Base-by-base conservation (phyloP, 495 filamentous ascomycete species). In the Daldinia vernicosa region DNA sequence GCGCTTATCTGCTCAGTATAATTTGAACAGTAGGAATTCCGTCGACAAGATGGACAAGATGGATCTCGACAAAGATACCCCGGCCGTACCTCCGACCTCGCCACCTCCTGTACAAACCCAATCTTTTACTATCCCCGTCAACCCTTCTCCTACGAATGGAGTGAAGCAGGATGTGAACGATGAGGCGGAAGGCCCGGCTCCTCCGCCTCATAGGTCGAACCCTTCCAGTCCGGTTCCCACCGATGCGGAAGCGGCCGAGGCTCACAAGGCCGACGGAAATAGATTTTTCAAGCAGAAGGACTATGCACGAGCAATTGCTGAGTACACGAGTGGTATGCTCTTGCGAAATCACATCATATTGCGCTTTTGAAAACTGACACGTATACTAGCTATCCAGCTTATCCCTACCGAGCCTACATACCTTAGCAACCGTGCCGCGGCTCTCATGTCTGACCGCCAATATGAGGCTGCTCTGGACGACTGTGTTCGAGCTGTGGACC, bases 241-340 rank as follows among this genome's bases (percentile, higher is more conserved):
- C 14, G 81, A 85, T 61, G 80, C 85, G 19, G 85, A 91, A 47
- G 91, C 97, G 72, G 93, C 94, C 5, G 95, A 98, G 78, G 86
- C 86, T 19, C 96, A 90, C 86, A 99, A 99, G 83, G 86, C 92
- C 71, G 88, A 91, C 27, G 95, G 95, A 32, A 99, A 99, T 83
- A 96, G 94, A 74, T 95, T 91, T 75, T 99, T 97, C 85, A 98
- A 97, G 83, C 90, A 92, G 63, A 90, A 89, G 74, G 90, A 98
- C 70, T 99, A 94, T 77, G 80, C 83, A 40, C 89, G 89, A 71
- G 95, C 96, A 22, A 92, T 98, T 75, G 87, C 92, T 69, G 92
- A 97, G 77, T 99, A 98, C 77, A 94, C 91, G 57, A 97, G 97
- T 87, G 95, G 94, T 97, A 80, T 30, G 79, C 28, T 63, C 8